Conservation (phyloP, 139 green algal genomes). For the Nannochloris sp. region DNA sequence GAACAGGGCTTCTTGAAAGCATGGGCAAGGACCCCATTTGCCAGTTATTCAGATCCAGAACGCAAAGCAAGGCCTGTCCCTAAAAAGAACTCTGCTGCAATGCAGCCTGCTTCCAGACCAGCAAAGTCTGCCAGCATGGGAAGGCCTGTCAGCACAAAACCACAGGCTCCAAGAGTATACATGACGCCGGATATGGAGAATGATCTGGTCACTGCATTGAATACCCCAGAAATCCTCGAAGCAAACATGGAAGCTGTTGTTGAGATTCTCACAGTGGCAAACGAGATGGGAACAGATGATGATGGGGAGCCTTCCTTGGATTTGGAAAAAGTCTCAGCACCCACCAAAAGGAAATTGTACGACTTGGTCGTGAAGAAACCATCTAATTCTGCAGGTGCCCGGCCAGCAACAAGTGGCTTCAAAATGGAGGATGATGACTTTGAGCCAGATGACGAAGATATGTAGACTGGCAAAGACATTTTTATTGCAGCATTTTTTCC, state of each 20-base stretch:
- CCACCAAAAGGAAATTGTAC: background rate
- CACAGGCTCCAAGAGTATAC: background rate
- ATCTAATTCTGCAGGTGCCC: background rate
- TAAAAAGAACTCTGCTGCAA: background rate
- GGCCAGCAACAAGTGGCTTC: background rate
- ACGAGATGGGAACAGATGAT: slow-evolving; percentile 27
- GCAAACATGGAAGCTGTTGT: slow-evolving; percentile 32
- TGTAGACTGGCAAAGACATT: background rate
- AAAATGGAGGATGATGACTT: slow-evolving; percentile 6
- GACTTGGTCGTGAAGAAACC: background rate
- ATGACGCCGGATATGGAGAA: slow-evolving; percentile 17
- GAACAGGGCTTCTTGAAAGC: slow-evolving; percentile 5
- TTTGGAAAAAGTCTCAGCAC: slow-evolving; percentile 14
- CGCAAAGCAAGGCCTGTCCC: background rate
- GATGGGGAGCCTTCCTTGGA: slow-evolving; percentile 28
- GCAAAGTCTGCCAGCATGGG: background rate
- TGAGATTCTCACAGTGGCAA: slow-evolving; percentile 21
- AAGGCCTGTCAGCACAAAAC: background rate
- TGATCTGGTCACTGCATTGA: slow-evolving; percentile 15
- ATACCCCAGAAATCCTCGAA: slow-evolving; percentile 17
- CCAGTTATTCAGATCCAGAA: background rate
- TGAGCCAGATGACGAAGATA: slow-evolving; percentile 6
- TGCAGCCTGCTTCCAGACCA: background rate
- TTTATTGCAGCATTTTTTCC: too few relatives aligned
- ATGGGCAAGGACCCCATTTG: slow-evolving; percentile 12